Evolutionary conservation across 345 rosid genomes (phyloP).

Genomic region (Camelina laxa): DNA sequence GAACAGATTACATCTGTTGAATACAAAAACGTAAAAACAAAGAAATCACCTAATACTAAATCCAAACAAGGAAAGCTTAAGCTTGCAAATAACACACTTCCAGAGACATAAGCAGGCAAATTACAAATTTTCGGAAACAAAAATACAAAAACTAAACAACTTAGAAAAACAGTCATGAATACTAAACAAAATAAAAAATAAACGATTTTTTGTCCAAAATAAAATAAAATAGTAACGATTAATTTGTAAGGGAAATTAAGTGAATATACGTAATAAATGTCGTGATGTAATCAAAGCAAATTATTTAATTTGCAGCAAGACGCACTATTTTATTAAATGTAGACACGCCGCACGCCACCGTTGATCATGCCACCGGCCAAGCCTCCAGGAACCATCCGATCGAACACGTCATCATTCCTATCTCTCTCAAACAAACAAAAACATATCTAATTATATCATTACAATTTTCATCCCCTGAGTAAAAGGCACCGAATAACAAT

Average conservation of each 20-base stretch:
- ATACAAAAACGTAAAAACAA: too few relatives aligned
- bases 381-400: constrained; percentile 6
- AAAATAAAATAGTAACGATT: not conserved
- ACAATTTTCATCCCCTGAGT: not conserved
- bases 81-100: too few relatives aligned
- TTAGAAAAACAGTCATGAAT: too few relatives aligned
- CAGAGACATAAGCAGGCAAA: too few relatives aligned
- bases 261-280: too few relatives aligned
- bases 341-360: constrained; percentile 8
- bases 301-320: not conserved
- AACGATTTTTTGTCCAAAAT: too few relatives aligned
- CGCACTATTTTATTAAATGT: not conserved
- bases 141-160: too few relatives aligned
- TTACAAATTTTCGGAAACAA: too few relatives aligned
- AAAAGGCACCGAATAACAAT: not conserved
- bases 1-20: too few relatives aligned
- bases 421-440: not conserved
- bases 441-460: not conserved
- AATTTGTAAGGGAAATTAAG: not conserved
- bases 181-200: too few relatives aligned
- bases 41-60: too few relatives aligned
- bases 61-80: too few relatives aligned
- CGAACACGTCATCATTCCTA: not conserved
- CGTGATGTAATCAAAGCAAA: constrained; percentile 4
- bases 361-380: constrained; percentile 34